Evolutionary conservation across 768 basidiomycete species (phyloP).

Genomic region (Suillus brevipes): DNA sequence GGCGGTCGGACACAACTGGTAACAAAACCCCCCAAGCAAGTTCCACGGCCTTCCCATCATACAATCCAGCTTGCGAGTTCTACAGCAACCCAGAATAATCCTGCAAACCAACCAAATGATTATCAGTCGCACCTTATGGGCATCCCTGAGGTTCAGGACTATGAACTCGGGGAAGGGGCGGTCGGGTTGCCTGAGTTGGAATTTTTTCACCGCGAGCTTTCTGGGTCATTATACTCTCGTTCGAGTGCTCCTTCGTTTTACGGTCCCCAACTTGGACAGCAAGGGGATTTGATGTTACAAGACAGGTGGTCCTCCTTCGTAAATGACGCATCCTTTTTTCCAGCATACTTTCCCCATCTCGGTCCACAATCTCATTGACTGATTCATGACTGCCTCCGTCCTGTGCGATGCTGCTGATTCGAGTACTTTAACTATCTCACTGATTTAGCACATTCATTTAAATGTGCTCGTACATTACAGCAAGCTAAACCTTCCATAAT

Average conservation of each 20-base stretch:
- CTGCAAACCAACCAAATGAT: conserved; percentile 5
- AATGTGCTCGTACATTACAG: conserved; percentile 1
- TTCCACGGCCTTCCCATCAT: not conserved
- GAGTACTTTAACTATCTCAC: not conserved
- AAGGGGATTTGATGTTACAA: conserved; percentile 31
- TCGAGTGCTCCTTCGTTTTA: not conserved
- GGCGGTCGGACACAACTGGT: conserved; percentile 36
- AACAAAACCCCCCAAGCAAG: conserved; percentile 4
- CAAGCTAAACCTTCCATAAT: not conserved
- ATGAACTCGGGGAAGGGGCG: not conserved
- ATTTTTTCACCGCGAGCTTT: conserved; percentile 38
- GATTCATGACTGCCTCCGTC: not conserved
- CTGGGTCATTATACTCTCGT: conserved; percentile 12
- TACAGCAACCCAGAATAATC: not conserved
- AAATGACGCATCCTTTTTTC: conserved; percentile 23
- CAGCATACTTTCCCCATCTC: not conserved
- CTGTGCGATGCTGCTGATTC: not conserved
- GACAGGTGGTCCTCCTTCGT: conserved; percentile 44
- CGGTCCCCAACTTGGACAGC: conserved; percentile 9
- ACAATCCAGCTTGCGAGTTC: not conserved
- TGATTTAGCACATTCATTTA: not conserved
- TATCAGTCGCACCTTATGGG: conserved; percentile 4
- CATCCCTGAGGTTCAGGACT: not conserved
- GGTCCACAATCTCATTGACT: not conserved
- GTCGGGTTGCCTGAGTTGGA: conserved; percentile 31